Evolutionary conservation across 305 asterid species (phyloP), one percentile per base, ranked within the genome.

Genomic region (Fraxinus baroniana): DNA sequence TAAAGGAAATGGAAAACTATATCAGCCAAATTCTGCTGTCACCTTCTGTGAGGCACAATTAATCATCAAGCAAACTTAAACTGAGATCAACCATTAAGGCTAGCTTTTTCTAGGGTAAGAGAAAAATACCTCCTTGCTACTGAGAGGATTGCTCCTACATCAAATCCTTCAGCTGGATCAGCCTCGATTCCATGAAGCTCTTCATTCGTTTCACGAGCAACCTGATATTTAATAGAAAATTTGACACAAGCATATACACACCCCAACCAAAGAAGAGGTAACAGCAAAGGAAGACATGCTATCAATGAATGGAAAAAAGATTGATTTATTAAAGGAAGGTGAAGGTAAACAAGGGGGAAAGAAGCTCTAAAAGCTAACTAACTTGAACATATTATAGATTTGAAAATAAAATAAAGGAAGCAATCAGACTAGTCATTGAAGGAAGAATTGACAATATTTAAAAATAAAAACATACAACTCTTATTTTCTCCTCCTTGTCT

Each of bases 171-270:
- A 75, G 93, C 90, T 81, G 98, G 97, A 83, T 87, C 93, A 87
- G 98, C 97, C 87, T 91, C 92, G 84, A 91, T 92, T 32, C 93
- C 94, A 80, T 92, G 94, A 84, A 97, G 99, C 86, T 94, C 99
- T 60, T 94, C 99, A 84, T 95, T 97, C 85, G 98, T 97, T 87
- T 95, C 99, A 79, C 98, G 92, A 76, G 98, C 98, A 90, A 97
- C 97, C 99, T 97, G 75, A 83, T 83, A 26, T 78, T 85, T 37
- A 62, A 71, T 30, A 78, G 44, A 76, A 75, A 68, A 80, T n/a
- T 55, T n/a, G 41, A 4, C 5, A 60, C 84, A 81, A 85, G 83
- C 84, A 85, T 78, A 66, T 79, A 74, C 77, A 79, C 39, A 77
- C 39, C 52, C 46, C 7, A 86, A 77, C 49, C 76, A 83, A 64